Evolutionary conservation across 2,329 filamentous ascomycete genomes (phyloP), one percentile per base, ranked within the genome.

Genomic region (Leptographium flavum): DNA sequence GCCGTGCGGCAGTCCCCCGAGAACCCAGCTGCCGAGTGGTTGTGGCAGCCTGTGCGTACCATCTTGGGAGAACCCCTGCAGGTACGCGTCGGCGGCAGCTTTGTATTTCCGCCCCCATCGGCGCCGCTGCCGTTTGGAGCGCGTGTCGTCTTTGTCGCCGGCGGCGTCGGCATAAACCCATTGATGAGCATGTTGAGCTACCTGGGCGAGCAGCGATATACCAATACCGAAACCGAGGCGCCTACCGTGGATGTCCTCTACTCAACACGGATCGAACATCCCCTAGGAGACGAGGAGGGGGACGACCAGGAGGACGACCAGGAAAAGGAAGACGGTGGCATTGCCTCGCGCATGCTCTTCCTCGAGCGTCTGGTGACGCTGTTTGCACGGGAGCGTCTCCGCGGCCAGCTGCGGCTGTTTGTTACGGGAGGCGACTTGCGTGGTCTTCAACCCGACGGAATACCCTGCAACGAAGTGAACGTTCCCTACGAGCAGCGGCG

Each of bases 161-260:
- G 85, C 1, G 87, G 86, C 1, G 79, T 93, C 21, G 86, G 87
- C 0, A 80, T 93, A 46, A 93, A 93, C 54, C 85, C 85, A 1
- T 63, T 90, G 5, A 73, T 87, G 46, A 85, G 83, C 45, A 90
- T 90, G 59, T 63, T 87, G 41, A 69, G 74, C 15, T 70, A 73
- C 49, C 64, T 87, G 7, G 67, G 68, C 22, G 61, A 71, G 52
- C 63, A 63, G 38, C 33, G 11, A 45, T 58, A 3, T 40, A 47
- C 5, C 19, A 14, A 3, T 19, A 22, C 11, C 4, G 9, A 19
- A 28, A 27, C 33, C n/a, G 30, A 30, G 19, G 22, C 22, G 15
- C 31, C 30, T 2, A 14, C 21, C 50, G 70, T 85, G 15, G 64
- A 68, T 36, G 67, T 87, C 47, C 53, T 88, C 28, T 88, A 88